Base-by-base conservation (phyloP, 2,329 filamentous ascomycete species). In the Pseudopyricularia javanii region DNA sequence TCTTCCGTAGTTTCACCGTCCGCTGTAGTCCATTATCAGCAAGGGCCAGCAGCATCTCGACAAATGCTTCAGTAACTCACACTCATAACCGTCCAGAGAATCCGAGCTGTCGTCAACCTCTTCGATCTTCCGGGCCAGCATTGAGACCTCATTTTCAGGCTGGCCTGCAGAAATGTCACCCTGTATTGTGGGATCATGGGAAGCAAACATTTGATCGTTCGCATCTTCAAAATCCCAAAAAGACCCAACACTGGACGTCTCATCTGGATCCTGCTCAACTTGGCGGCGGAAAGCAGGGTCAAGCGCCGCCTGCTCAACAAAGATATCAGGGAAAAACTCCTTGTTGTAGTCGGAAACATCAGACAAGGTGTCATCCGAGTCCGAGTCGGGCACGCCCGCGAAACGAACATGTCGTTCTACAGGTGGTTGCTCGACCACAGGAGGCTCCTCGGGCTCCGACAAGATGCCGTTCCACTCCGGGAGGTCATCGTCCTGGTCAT, bases 251-350 rank as follows among this genome's bases (percentile, higher is more conserved):
- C 74, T 74, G 4, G 74, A 81, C 0, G 74, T 77, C 55, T 80
- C 77, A 50, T 79, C 71, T 50, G 74, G 73, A 57, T 88, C 82
- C 57, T 79, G 75, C 63, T 90, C 85, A 57, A 91, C 85, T 68
- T 88, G 82, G 43, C 80, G 78, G 57, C 85, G 84, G 61, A 91
- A 82, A 51, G 76, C 75, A 6, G 85, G 83, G 59, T 89, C 86
- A 5, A 91, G 73, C 15, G 79, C 76, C 62, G 81, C 85, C 66
- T 90, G 85, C 50, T 86, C 81, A 54, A 91, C 74, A 65, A 91
- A 91, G 55, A 91, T 82, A 63, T 90, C 82, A 1, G 86, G 85
- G 56, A 88, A 88, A 57, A 89, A 79, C 57, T 81, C 79, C 55
- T 79, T 76, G 47, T 75, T 68, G 57, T 82, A 77, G 54, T 82